Evolutionary conservation across 192 early-diverging fungal genomes (phyloP).

Genomic region (Rhizophagus clarus): DNA sequence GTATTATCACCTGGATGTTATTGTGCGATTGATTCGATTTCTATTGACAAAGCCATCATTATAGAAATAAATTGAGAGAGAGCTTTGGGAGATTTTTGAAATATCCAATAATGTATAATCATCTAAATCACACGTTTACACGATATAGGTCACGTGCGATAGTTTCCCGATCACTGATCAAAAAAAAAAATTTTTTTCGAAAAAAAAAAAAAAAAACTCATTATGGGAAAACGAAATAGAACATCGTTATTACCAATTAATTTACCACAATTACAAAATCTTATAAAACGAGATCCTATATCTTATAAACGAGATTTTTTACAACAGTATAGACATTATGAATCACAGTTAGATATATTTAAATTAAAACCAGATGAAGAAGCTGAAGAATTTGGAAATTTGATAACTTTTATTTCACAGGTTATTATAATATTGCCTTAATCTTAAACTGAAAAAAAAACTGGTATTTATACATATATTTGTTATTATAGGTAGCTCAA

Average conservation of each 20-base stretch:
- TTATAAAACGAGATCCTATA: constrained; percentile 91
- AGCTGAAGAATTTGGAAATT: constrained; percentile 80
- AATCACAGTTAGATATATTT: constrained; percentile 85
- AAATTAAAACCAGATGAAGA: constrained; percentile 83
- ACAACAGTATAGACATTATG: constrained; percentile 92
- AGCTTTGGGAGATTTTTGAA: too few relatives aligned
- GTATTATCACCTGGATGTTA: too few relatives aligned
- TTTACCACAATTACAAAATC: constrained; percentile 97
- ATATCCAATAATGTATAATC: too few relatives aligned
- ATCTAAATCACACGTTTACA: too few relatives aligned
- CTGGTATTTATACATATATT: background rate
- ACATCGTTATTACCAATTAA: constrained; percentile 69
- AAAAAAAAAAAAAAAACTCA: background rate
- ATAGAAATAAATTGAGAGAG: too few relatives aligned
- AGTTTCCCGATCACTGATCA: too few relatives aligned
- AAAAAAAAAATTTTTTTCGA: background rate
- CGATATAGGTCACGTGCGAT: too few relatives aligned
- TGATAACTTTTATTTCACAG: constrained; percentile 91
- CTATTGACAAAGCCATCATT: too few relatives aligned
- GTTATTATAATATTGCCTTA: too few relatives aligned
- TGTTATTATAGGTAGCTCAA: constrained; percentile 59
- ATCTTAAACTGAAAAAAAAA: background rate
- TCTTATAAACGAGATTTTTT: constrained; percentile 95
- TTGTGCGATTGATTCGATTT: too few relatives aligned
- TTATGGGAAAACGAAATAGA: constrained; percentile 66